Conservation (phyloP, 2,329 filamentous ascomycete species). For the Eutypa lata region DNA sequence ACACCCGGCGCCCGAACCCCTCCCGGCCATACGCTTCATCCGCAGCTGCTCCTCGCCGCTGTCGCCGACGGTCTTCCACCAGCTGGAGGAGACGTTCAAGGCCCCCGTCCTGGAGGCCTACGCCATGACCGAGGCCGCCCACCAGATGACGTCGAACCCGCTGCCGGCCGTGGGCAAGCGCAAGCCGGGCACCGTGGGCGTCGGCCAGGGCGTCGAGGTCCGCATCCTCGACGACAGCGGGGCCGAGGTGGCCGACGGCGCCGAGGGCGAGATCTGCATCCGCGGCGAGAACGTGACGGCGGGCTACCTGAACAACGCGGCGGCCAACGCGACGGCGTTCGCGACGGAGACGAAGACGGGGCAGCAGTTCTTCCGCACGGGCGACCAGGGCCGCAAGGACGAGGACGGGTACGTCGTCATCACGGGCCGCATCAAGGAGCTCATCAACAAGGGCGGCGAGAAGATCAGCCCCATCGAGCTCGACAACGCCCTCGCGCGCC, state of each 20-base stretch:
- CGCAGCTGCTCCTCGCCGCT: slow-evolving; percentile 83
- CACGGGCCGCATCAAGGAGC: slow-evolving; percentile 88
- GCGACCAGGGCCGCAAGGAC: slow-evolving; percentile 80
- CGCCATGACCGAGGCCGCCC: slow-evolving; percentile 87
- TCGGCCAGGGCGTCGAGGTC: slow-evolving; percentile 81
- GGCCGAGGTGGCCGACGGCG: slow-evolving; percentile 64
- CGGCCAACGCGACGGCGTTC: slow-evolving; percentile 73
- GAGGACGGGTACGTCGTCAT: slow-evolving; percentile 79
- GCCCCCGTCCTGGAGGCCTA: slow-evolving; percentile 87
- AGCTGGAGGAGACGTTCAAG: slow-evolving; percentile 71
- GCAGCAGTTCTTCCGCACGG: slow-evolving; percentile 74
- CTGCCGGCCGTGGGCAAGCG: slow-evolving; percentile 64
- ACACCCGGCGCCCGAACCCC: slow-evolving; percentile 63
- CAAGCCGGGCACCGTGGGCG: slow-evolving; percentile 76
- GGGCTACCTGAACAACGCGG: slow-evolving; percentile 80
- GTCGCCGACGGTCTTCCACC: slow-evolving; percentile 76
- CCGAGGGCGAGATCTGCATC: slow-evolving; percentile 80
- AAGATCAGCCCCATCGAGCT: slow-evolving; percentile 88
- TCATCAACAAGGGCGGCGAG: slow-evolving; percentile 88
- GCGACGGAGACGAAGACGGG: slow-evolving; percentile 48
- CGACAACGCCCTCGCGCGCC: slow-evolving; percentile 75
- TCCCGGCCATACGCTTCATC: slow-evolving; percentile 78
- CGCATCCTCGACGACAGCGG: slow-evolving; percentile 71
- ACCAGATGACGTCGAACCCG: slow-evolving; percentile 79
- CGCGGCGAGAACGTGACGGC: slow-evolving; percentile 78